phyloP scores from a whole-genome alignment of 495 filamentous ascomycete species.

The Penicillium bovifimosum region DNA sequence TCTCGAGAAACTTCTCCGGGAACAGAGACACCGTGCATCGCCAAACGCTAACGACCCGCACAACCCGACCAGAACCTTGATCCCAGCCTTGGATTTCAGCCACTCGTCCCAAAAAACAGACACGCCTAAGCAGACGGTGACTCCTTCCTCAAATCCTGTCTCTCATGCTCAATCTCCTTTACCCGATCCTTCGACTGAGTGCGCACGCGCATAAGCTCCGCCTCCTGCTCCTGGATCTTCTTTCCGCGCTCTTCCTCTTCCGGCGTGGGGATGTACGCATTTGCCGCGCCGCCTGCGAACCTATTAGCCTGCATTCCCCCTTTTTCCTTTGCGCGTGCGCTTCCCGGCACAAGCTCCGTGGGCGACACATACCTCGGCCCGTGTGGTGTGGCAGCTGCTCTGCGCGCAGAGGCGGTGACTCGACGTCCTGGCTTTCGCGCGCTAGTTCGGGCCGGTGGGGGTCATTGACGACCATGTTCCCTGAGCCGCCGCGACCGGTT shows the following conservation, averaged over 20 bases:
- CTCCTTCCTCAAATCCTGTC: conserved; percentile 22
- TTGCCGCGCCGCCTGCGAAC: conserved; percentile 37
- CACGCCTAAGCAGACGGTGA: conserved; percentile 16
- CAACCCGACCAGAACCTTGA: background rate
- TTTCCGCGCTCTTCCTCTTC: conserved; percentile 35
- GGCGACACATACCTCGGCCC: conserved; percentile 37
- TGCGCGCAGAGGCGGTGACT: conserved; percentile 46
- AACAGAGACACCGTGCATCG: background rate
- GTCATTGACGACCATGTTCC: conserved; percentile 73
- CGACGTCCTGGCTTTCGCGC: conserved; percentile 76
- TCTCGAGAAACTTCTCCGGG: background rate
- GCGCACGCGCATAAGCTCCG: conserved; percentile 33
- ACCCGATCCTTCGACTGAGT: conserved; percentile 35
- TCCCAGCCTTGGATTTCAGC: background rate
- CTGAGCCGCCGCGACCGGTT: conserved; percentile 67
- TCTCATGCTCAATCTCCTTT: conserved; percentile 30
- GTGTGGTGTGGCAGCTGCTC: conserved; percentile 40
- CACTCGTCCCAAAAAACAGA: background rate
- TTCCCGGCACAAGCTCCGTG: no score
- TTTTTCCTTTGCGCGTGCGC: background rate
- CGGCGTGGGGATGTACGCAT: conserved; percentile 36
- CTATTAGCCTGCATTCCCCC: background rate
- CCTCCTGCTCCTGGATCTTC: conserved; percentile 29
- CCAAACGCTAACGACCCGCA: background rate
- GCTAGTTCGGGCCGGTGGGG: conserved; percentile 60